Base-by-base conservation (phyloP, 73 alveolate genomes). In the Paraurostyla sp. region DNA sequence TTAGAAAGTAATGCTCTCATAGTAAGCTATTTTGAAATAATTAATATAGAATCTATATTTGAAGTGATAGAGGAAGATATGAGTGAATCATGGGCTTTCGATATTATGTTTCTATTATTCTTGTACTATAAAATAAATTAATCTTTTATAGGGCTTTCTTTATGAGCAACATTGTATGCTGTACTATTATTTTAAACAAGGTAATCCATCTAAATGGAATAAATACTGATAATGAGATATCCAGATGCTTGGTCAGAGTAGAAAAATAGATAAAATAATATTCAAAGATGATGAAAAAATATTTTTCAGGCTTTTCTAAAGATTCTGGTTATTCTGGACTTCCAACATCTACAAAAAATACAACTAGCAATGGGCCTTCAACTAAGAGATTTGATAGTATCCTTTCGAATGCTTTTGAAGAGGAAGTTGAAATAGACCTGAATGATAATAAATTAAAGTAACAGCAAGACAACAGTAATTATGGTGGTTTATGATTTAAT, bases 1-100 rank as follows among this genome's bases (percentile, higher is more conserved):
- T 75, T 49, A 75, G 87, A 48, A 75, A 75, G 73, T 56, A 75
- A 49, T 75, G 87, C 49, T 60, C 78, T 6, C 45, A 27, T 4
- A 9, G 78, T 60, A 60, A 60, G 45, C 9, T 2, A 27, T 27
- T 60, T 16, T 60, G n/a, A 16, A 60, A 9, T 18, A 11, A 30
- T 7, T 13, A 29, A 7, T 33, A 6, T 43, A 69, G 62, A 13
- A 7, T 69, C 84, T 35, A 69, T 69, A 69, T 69, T 69, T 32
- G 9, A 38, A 7, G 58, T 23, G 4, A 27, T 69, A 40, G 40
- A 69, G 40, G 18, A 69, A 11, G 84, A 69, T 18, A 33, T 69
- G 13, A 69, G 40, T 35, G 84, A 69, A 13, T 69, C 84, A 36
- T 27, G n/a, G 40, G 42, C 63, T 36, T 69, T 69, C 41, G 84